Evolutionary conservation across 2,329 filamentous ascomycete genomes (phyloP), one percentile per base, ranked within the genome.

Genomic region (Alternaria sp.): DNA sequence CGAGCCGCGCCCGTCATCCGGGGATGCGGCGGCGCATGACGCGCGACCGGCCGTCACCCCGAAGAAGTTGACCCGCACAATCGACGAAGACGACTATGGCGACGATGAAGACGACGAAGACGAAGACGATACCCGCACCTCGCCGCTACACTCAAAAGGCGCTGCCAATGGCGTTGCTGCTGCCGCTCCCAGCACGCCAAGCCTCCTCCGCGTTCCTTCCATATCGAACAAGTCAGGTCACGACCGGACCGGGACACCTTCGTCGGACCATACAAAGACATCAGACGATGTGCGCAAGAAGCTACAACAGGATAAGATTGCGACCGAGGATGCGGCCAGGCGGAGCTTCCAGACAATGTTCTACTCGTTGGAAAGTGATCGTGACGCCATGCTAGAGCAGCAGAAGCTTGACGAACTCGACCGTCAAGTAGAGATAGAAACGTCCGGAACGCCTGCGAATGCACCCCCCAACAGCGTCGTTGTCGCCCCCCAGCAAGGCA

Each of bases 381-480:
- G 93, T 59, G 93, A 95, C 73, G 96, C 96, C 52, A 98, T 99
- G 96, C 82, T 98, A 61, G 96, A 99, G 80, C 96, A 99, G 81
- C 93, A 98, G 80, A 93, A 95, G 79, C 86, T 99, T 25, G 96
- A 99, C 76, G 96, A 98, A 79, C 93, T 96, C 1, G 96, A 99
- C 79, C 91, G 96, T 77, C 93, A 97, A 78, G 91, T 98, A 10
- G 95, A 98, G 79, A 94, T 94, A 13, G 96, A 99, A 81, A 96
- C 97, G 86, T 93, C 94, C 28, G 86, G 86, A 30, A 83, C 86
- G 11, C 67, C 78, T n/a, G 80, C 77, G 9, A 78, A 72, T 56
- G 79, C 80, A 52, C 81, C 81, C 57, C 87, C 89, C 74, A 83
- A 83, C 62, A 83, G 83, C 67, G 85, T 85, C 46, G 73, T 73